Evolutionary conservation across 1,284 basidiomycete species (phyloP), one percentile per base, ranked within the genome.

Genomic region (Cystobasidium slooffiae): DNA sequence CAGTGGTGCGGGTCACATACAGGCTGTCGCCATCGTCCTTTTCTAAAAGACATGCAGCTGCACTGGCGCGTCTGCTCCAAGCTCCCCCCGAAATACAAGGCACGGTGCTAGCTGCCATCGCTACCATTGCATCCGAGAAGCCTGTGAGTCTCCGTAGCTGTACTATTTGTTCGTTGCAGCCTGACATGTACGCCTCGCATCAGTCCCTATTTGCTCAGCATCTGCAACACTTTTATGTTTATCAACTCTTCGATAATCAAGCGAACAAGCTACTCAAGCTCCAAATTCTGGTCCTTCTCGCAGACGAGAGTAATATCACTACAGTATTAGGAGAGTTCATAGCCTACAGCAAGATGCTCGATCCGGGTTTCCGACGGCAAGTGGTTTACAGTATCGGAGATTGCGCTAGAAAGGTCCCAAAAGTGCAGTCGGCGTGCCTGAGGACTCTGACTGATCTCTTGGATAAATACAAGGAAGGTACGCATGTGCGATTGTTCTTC

Each of bases 351-450:
- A 88, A 90, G 18, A 90, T 92, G 79, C 83, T 86, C 0, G 88
- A 92, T 68, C 89, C 91, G 77, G 78, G 80, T 1, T 86, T 94
- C 0, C 90, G 91, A 0, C 85, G 87, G 18, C 88, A 88, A 53
- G 87, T 92, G 0, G 88, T 96, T 43, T 84, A 85, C 39, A 93
- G 90, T 0, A 87, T 97, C 56, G 94, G 94, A 4, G 85, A 85
- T 76, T 90, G 90, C 77, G 91, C 92, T 0, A 84, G 85, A 55
- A 80, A 85, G 0, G 86, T 91, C 47, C 89, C 91, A 0, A 87
- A 89, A 16, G 88, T 89, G 18, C 86, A 87, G 0, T 85, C 88
- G 44, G 87, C 89, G 59, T 93, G 92, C 78, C 84, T 95, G 20
- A 47, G 20, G 8, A 65, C 59, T 12, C 46, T 76, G 18, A 58